These are phyloP conservation scores for Psophocarpus tetragonolobus DNA, from an alignment of 306 rosid genomes.

Conservation along the genomic window DNA sequence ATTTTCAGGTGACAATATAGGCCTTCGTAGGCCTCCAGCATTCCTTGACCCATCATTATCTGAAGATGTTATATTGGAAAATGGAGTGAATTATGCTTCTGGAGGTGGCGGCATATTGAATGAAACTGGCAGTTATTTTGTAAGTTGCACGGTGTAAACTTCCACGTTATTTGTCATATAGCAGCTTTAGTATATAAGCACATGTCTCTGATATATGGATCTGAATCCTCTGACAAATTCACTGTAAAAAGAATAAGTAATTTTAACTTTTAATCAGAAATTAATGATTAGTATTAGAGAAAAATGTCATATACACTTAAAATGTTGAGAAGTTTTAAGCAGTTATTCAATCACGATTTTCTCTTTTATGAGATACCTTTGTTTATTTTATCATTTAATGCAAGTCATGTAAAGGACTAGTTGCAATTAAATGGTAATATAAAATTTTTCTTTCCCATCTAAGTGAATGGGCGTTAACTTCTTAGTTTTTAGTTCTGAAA, in stretches of 20 bases:
- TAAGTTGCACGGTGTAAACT: slow-evolving; percentile 43
- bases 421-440: too few relatives aligned
- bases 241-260: not conserved
- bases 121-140: slow-evolving; percentile 80
- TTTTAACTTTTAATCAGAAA: too few relatives aligned
- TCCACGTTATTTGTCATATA: not conserved
- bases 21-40: slow-evolving; percentile 89
- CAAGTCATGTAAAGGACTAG: too few relatives aligned
- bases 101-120: slow-evolving; percentile 96
- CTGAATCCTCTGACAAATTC: not conserved
- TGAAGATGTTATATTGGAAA: slow-evolving; percentile 70
- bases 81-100: slow-evolving; percentile 89
- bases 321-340: too few relatives aligned
- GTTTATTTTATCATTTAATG: too few relatives aligned
- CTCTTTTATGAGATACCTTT: too few relatives aligned
- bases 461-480: too few relatives aligned
- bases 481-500: too few relatives aligned
- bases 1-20: slow-evolving; percentile 72
- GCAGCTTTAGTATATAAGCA: not conserved
- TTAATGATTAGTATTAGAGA: too few relatives aligned
- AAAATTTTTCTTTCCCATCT: too few relatives aligned
- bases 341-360: too few relatives aligned
- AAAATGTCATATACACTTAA: too few relatives aligned
- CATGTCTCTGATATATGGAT: not conserved
- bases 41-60: slow-evolving; percentile 72